Conservation (phyloP, 495 filamentous ascomycete genomes). For the Penicillium dipodomyicola region DNA sequence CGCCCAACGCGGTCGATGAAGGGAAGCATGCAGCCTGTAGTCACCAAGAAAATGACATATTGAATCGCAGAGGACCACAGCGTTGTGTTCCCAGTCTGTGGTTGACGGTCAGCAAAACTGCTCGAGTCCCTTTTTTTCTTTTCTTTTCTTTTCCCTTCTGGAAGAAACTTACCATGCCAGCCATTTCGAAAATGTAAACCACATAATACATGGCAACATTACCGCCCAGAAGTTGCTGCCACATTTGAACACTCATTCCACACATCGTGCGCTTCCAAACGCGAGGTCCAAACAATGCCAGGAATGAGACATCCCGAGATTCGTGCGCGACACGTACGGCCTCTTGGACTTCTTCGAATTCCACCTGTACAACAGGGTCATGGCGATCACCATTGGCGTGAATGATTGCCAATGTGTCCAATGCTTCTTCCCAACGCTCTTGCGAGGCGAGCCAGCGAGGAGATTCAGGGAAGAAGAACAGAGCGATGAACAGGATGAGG, state of each 20-base stretch:
- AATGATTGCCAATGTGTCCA: conserved; percentile 65
- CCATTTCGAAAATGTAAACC: conserved; percentile 71
- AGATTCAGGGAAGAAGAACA: conserved; percentile 70
- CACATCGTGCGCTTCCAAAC: conserved; percentile 74
- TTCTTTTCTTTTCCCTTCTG: not conserved
- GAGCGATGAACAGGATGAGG: conserved; percentile 58
- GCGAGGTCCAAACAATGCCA: conserved; percentile 53
- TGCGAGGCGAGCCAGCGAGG: conserved; percentile 72
- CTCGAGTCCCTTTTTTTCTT: too few species aligned
- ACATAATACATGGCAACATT: conserved; percentile 72
- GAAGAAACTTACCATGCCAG: conserved; percentile 36
- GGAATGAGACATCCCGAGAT: conserved; percentile 57
- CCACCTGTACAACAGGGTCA: conserved; percentile 67
- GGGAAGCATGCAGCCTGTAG: conserved; percentile 64
- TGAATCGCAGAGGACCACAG: conserved; percentile 68
- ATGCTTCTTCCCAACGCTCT: conserved; percentile 64
- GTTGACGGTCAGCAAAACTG: not conserved
- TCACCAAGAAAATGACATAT: conserved; percentile 73
- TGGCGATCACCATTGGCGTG: conserved; percentile 62
- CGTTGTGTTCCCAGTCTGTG: conserved; percentile 58
- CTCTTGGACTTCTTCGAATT: conserved; percentile 70
- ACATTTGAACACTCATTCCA: conserved; percentile 63
- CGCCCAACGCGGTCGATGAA: conserved; percentile 77
- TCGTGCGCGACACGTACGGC: conserved; percentile 53
- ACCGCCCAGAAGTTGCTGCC: conserved; percentile 68